A percentile compares a stretch with the other conserved stretches of the same genome.
These are phyloP conservation scores for Dillenia turbinata DNA, from an alignment of 164 flowering plant species.

Conservation along the genomic window DNA sequence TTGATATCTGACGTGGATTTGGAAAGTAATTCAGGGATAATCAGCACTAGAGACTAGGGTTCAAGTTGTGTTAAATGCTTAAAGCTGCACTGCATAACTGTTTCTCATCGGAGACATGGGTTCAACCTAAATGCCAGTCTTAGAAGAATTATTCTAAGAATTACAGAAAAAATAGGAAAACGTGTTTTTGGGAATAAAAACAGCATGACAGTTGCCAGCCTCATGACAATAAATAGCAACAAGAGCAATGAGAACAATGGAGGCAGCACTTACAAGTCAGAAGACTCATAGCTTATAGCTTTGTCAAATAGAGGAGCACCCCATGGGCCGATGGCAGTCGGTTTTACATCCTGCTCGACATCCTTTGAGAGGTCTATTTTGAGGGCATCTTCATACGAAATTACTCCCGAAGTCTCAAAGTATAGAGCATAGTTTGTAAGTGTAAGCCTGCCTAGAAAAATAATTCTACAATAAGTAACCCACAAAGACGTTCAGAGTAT, in stretches of 20 bases:
- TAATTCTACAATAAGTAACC: too few species aligned
- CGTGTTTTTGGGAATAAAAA: too few species aligned
- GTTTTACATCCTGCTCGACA: conserved; percentile 44
- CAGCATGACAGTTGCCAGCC: too few species aligned
- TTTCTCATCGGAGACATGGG: too few species aligned
- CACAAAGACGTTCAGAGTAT: too few species aligned
- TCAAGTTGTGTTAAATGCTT: too few species aligned
- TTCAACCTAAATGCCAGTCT: too few species aligned
- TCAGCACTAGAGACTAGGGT: too few species aligned
- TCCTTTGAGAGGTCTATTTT: conserved; percentile 73
- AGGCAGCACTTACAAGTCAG: conserved; percentile 56
- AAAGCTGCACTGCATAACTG: too few species aligned
- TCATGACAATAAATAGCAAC: not conserved
- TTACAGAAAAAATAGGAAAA: not conserved
- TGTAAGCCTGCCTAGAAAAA: conserved; percentile 75
- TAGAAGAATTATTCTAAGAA: not conserved
- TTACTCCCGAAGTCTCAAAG: conserved; percentile 77
- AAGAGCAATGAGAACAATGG: not conserved
- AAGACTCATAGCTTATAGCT: conserved; percentile 70
- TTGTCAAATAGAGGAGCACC: conserved; percentile 95
- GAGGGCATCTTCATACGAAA: conserved; percentile 75
- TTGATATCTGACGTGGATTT: too few species aligned
- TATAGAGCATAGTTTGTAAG: conserved; percentile 87
- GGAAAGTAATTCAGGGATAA: too few species aligned
- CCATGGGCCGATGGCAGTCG: conserved; percentile 93